Conservation (phyloP, 192 early-diverging fungal genomes). For the Chytriomyces sp. region DNA sequence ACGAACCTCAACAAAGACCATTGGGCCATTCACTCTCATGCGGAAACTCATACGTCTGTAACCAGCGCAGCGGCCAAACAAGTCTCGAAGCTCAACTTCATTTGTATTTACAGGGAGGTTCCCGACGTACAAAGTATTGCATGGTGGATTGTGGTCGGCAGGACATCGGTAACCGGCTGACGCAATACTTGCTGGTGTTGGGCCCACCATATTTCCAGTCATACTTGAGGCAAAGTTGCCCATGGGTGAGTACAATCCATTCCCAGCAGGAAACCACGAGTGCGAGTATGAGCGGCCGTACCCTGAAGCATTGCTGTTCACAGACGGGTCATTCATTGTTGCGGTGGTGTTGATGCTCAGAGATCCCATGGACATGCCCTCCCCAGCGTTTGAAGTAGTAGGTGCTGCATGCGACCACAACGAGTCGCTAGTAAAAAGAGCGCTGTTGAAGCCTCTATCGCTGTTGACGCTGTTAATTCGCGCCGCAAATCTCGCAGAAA, state of each 20-base stretch:
- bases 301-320: no score
- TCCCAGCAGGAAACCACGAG: no score
- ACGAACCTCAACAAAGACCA: slow-evolving; percentile 95
- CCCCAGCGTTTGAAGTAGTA: no score
- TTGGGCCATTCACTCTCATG: slow-evolving; percentile 88
- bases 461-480: slow-evolving; percentile 16
- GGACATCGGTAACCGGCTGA: slow-evolving; percentile 36
- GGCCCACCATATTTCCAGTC: slow-evolving; percentile 10
- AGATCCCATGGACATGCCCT: no score
- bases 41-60: slow-evolving; percentile 92
- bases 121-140: slow-evolving; percentile 99
- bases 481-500: slow-evolving; percentile 13
- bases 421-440: slow-evolving; percentile 53
- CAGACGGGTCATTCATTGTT: no score
- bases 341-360: no score
- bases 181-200: slow-evolving; percentile 17
- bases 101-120: slow-evolving; percentile 87
- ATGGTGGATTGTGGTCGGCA: slow-evolving; percentile 95
- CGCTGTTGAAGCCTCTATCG: slow-evolving; percentile 55
- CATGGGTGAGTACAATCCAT: no score
- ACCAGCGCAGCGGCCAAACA: slow-evolving; percentile 83
- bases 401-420: slow-evolving; percentile 27
- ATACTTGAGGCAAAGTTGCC: slow-evolving; percentile 21
- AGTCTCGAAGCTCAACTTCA: slow-evolving; percentile 85
- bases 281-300: no score